These are phyloP conservation scores for Talaromyces stipitatus DNA, from an alignment of 495 filamentous ascomycete species.

Conservation along the genomic window DNA sequence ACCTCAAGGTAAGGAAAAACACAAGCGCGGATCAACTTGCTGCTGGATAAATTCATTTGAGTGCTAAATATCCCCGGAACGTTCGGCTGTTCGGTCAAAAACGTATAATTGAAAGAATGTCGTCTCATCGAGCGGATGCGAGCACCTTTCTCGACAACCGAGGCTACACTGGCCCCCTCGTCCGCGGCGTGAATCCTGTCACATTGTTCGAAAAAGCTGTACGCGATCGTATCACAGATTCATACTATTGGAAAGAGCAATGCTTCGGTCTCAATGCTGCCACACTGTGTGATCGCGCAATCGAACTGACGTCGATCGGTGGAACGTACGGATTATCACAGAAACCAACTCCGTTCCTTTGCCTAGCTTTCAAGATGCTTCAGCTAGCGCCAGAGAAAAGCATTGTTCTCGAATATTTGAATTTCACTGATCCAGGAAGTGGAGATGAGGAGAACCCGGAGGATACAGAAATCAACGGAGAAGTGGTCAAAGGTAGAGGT, in stretches of 20 bases:
- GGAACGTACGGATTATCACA: conserved; percentile 77
- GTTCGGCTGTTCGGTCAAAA: neutral
- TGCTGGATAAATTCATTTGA: neutral
- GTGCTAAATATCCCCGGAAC: neutral
- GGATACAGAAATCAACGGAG: conserved; percentile 7
- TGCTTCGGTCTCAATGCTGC: conserved; percentile 92
- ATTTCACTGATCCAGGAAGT: conserved; percentile 41
- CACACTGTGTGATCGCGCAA: conserved; percentile 83
- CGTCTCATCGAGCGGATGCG: conserved; percentile 62
- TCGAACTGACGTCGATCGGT: conserved; percentile 73
- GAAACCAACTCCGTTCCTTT: conserved; percentile 87
- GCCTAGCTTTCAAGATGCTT: conserved; percentile 88
- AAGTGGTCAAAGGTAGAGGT: conserved; percentile 45
- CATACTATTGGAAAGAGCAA: conserved; percentile 97
- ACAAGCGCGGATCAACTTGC: too few species aligned
- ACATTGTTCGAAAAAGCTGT: conserved; percentile 89
- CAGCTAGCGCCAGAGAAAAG: conserved; percentile 75
- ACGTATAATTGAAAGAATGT: neutral
- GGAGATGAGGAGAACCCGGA: conserved; percentile 19
- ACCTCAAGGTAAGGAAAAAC: neutral
- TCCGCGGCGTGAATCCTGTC: conserved; percentile 78
- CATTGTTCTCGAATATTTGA: conserved; percentile 74
- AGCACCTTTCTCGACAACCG: conserved; percentile 72
- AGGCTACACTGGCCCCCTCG: conserved; percentile 58
- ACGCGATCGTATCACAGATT: conserved; percentile 87